These are phyloP conservation scores for Talaromyces islandicus DNA, from an alignment of 2,329 filamentous ascomycete genomes.

Conservation along the genomic window DNA sequence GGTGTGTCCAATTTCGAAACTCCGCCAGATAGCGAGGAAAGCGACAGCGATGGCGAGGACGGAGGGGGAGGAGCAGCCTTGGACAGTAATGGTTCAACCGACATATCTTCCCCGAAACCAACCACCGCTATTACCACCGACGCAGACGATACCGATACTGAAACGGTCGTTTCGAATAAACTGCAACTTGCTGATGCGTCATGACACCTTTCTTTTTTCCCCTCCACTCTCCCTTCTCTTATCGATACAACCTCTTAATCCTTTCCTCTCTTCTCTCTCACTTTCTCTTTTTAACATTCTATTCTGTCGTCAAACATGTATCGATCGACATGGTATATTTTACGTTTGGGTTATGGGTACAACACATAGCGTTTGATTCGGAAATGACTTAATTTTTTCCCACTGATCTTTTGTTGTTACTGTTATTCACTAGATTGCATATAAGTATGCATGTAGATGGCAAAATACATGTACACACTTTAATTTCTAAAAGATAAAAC, in stretches of 20 bases:
- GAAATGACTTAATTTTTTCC: not conserved
- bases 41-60: constrained; percentile 7
- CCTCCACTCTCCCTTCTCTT: not conserved
- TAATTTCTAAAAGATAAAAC: not conserved
- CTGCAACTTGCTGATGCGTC: constrained; percentile 8
- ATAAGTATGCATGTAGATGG: not conserved
- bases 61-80: not conserved
- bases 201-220: not conserved
- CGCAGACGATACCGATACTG: constrained; percentile 1
- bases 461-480: not conserved
- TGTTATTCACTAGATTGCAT: not conserved
- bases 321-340: not conserved
- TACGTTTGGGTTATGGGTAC: not conserved
- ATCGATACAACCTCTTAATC: not conserved
- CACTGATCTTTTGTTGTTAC: not conserved
- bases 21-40: constrained; percentile 8
- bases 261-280: not conserved
- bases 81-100: not conserved
- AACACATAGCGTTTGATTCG: not conserved
- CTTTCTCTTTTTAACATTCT: not conserved
- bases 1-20: constrained; percentile 5
- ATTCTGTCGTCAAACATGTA: not conserved
- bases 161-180: constrained; percentile 1
- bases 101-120: not conserved
- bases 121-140: not conserved